Evolutionary conservation across 164 flowering plant genomes (phyloP).

Genomic region (Akebia trifoliata): DNA sequence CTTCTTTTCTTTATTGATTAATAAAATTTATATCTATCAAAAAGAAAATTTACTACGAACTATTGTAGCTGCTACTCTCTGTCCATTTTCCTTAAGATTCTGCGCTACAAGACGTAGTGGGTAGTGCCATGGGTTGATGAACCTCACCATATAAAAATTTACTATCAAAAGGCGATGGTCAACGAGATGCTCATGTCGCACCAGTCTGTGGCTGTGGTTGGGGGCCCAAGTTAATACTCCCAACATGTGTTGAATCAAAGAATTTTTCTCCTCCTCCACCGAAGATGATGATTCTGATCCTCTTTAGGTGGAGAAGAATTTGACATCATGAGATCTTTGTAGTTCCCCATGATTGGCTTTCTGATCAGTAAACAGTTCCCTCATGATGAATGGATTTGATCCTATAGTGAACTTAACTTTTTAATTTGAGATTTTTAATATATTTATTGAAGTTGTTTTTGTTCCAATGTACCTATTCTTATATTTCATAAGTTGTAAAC

Average conservation of each 20-base stretch:
- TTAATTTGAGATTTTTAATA: too few relatives aligned
- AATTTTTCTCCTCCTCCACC: not conserved
- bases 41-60: too few relatives aligned
- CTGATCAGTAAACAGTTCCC: conserved; percentile 8
- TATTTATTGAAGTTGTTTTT: too few relatives aligned
- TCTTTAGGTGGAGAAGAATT: not conserved
- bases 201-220: conserved; percentile 5
- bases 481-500: too few relatives aligned
- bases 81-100: not conserved
- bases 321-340: not conserved
- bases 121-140: not conserved
- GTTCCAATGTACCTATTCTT: too few relatives aligned
- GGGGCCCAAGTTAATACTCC: too few relatives aligned
- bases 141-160: not conserved
- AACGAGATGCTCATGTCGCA: not conserved
- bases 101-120: not conserved
- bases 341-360: not conserved
- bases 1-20: too few relatives aligned
- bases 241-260: too few relatives aligned
- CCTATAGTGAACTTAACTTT: too few relatives aligned
- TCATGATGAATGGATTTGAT: not conserved
- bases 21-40: too few relatives aligned
- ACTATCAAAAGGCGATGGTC: not conserved
- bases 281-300: not conserved
- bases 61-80: too few relatives aligned